Conservation (phyloP, 2,329 filamentous ascomycete genomes). For the Lojkania enalia region DNA sequence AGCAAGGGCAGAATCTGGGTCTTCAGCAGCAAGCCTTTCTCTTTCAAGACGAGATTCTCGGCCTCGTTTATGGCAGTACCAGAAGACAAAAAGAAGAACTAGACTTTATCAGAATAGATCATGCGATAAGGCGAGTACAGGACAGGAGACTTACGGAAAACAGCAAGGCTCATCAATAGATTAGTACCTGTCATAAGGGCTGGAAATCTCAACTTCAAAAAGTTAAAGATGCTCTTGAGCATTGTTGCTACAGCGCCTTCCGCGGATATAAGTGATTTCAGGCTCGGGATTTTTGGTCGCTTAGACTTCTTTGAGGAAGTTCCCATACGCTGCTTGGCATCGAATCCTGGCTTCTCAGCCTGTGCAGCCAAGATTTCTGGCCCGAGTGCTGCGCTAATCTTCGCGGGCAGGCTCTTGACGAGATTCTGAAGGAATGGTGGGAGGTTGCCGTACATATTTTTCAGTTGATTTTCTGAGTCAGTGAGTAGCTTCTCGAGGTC, state of each 20-base stretch:
- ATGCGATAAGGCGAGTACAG: not conserved
- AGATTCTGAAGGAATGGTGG: conserved; percentile 82
- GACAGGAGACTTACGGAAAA: conserved; percentile 73
- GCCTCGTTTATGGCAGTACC: conserved; percentile 97
- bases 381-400: conserved; percentile 73
- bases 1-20: conserved; percentile 27
- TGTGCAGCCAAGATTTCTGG: conserved; percentile 82
- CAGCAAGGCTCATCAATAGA: conserved; percentile 82
- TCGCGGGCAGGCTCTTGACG: conserved; percentile 80
- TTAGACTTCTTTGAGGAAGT: conserved; percentile 29
- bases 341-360: conserved; percentile 64
- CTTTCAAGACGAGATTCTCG: conserved; percentile 78
- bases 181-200: conserved; percentile 85
- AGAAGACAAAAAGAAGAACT: conserved; percentile 89
- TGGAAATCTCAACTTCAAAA: conserved; percentile 84
- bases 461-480: conserved; percentile 65
- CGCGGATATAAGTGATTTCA: conserved; percentile 81
- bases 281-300: conserved; percentile 69
- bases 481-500: conserved; percentile 75
- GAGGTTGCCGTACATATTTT: conserved; percentile 67
- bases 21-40: conserved; percentile 50
- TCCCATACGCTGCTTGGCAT: conserved; percentile 50
- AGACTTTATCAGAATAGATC: conserved; percentile 21
- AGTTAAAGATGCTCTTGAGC: conserved; percentile 87
- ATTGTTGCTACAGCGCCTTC: conserved; percentile 84